Conservation (phyloP, 2,329 filamentous ascomycete species). For the Nemania sp. region DNA sequence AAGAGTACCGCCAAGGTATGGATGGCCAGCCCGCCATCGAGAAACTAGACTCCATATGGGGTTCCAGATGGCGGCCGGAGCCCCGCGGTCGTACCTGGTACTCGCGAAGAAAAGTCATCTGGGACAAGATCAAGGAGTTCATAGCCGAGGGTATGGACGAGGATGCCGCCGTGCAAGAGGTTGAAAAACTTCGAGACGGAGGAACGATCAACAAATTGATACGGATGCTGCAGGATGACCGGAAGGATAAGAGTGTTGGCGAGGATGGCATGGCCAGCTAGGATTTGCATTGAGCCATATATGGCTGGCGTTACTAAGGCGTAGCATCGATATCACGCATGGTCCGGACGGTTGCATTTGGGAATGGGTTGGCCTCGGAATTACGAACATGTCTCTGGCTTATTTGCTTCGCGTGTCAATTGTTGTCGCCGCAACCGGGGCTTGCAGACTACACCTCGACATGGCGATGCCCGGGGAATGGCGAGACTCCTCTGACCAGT, state of each 20-base stretch:
- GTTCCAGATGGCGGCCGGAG: conserved; percentile 45
- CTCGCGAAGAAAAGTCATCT: conserved; percentile 46
- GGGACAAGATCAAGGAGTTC: conserved; percentile 46
- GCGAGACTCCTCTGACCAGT: conserved; percentile 4
- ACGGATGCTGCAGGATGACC: conserved; percentile 43
- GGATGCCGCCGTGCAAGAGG: conserved; percentile 42
- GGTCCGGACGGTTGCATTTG: conserved; percentile 26
- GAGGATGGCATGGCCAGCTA: conserved; percentile 35
- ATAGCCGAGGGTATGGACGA: conserved; percentile 44
- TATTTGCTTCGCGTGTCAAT: background rate
- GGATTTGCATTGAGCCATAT: conserved; percentile 19
- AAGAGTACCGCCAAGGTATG: conserved; percentile 44
- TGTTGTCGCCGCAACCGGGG: background rate
- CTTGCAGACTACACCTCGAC: background rate
- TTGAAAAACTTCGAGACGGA: conserved; percentile 44
- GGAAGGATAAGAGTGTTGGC: conserved; percentile 41
- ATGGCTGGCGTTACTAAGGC: conserved; percentile 29
- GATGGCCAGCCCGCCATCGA: conserved; percentile 45
- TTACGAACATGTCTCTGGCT: conserved; percentile 16
- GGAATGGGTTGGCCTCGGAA: conserved; percentile 19
- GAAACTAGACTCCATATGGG: conserved; percentile 43
- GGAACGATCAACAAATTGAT: conserved; percentile 46
- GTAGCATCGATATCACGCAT: conserved; percentile 37
- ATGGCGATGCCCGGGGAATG: background rate
- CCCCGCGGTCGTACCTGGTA: conserved; percentile 46